A percentile compares a stretch with the other conserved stretches of the same genome.
Conservation (phyloP, 192 early-diverging fungal species). For the Rhizoclosmatium globosum region DNA sequence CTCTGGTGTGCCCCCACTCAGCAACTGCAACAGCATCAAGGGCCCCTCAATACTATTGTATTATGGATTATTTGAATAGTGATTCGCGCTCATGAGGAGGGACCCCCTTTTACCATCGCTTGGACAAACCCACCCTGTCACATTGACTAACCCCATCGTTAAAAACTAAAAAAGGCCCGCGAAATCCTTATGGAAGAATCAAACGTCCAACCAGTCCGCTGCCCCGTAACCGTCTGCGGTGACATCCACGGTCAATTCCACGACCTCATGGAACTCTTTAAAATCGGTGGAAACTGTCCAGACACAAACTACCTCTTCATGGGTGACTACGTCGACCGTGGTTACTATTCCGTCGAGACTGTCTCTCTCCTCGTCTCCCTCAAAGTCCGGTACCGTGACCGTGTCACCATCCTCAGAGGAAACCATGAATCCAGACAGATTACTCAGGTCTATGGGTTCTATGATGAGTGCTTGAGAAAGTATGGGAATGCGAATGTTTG, state of each 20-base stretch:
- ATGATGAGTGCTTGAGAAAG: constrained; percentile 96
- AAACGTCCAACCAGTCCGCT: constrained; percentile 95
- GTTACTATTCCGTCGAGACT: constrained; percentile 96
- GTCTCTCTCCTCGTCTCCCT: constrained; percentile 92
- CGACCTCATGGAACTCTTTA: constrained; percentile 93
- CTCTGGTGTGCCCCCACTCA: no score
- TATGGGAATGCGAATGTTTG: constrained; percentile 98
- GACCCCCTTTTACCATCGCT: no score
- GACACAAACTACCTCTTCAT: constrained; percentile 99
- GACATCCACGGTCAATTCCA: constrained; percentile 99
- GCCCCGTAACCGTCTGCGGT: constrained; percentile 97
- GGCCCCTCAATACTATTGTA: no score
- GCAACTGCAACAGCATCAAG: no score
- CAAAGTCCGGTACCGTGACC: constrained; percentile 94
- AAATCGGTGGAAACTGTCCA: constrained; percentile 92
- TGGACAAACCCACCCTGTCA: neutral
- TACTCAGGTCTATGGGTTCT: constrained; percentile 99
- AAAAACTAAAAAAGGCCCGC: constrained; percentile 73
- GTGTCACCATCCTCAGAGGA: constrained; percentile 91
- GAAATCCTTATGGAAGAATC: constrained; percentile 96
- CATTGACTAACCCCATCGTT: neutral
- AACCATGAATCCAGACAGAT: constrained; percentile 95
- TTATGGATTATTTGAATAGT: no score
- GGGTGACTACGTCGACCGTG: constrained; percentile 98
- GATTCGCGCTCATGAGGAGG: no score